These are phyloP conservation scores for Aspergillus eucalypticola DNA, from an alignment of 2,329 filamentous ascomycete genomes.

Conservation along the genomic window DNA sequence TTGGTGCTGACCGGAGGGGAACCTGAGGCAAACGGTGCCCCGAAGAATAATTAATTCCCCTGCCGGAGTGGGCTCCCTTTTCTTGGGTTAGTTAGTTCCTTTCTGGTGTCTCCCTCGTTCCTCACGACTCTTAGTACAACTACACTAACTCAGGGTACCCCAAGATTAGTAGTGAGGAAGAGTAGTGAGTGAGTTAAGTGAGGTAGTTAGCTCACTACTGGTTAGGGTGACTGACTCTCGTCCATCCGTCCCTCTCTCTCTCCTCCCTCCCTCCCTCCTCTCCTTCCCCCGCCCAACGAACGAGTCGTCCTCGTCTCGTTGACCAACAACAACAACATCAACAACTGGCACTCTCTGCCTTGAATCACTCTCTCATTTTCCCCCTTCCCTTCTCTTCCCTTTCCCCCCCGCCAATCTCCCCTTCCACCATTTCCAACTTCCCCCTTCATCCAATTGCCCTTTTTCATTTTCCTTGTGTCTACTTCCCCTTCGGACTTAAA, in stretches of 20 bases:
- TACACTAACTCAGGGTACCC: no score
- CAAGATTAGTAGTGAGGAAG: no score
- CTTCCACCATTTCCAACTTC: conserved; percentile 25
- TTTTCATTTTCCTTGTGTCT: conserved; percentile 18
- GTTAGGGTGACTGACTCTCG: conserved; percentile 7
- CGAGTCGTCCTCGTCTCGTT: conserved; percentile 41
- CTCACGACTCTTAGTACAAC: not conserved
- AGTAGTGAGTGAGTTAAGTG: no score
- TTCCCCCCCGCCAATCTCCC: conserved; percentile 11
- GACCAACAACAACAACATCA: conserved; percentile 35
- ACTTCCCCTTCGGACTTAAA: conserved; percentile 11
- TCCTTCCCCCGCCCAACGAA: conserved; percentile 37
- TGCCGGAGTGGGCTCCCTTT: not conserved
- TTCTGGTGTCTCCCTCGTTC: conserved; percentile 1
- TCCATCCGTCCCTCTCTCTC: conserved; percentile 23
- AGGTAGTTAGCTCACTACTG: no score
- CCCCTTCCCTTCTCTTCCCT: conserved; percentile 10
- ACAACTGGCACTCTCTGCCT: conserved; percentile 34
- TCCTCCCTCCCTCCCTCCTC: conserved; percentile 30
- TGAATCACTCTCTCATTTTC: conserved; percentile 15
- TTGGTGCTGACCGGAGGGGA: not conserved
- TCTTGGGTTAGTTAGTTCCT: not conserved
- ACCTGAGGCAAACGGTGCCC: conserved; percentile 3
- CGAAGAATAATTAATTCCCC: not conserved
- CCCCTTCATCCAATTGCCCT: conserved; percentile 16